Evolutionary conservation across 1,139 yeast species (phyloP).

Genomic region (Suhomyces anneliseae): DNA sequence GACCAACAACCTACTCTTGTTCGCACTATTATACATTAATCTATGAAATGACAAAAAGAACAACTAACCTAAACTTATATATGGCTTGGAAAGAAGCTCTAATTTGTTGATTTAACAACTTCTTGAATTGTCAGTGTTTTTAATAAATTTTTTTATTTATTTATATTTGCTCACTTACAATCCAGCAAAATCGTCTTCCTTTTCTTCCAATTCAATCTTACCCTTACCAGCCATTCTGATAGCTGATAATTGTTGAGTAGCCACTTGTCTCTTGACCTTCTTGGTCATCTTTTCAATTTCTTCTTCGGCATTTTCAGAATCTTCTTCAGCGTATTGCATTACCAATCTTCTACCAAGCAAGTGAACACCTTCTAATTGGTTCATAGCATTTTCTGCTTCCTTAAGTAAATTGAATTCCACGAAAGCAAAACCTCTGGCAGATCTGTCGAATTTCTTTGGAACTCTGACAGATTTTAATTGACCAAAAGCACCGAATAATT

Average conservation of each 20-base stretch:
- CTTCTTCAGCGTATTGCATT: constrained; percentile 90
- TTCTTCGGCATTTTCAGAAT: constrained; percentile 79
- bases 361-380: constrained; percentile 92
- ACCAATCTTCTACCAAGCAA: constrained; percentile 93
- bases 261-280: constrained; percentile 79
- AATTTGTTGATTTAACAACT: too few relatives aligned
- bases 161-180: not conserved
- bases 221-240: constrained; percentile 75
- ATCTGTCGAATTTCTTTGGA: constrained; percentile 92
- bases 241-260: constrained; percentile 71
- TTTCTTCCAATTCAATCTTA: constrained; percentile 66
- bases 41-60: too few relatives aligned
- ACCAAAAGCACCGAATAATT: constrained; percentile 90
- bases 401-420: constrained; percentile 86
- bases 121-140: too few relatives aligned
- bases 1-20: too few relatives aligned
- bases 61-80: too few relatives aligned
- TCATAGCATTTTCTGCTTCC: constrained; percentile 96
- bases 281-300: constrained; percentile 88
- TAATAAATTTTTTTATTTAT: too few relatives aligned
- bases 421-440: constrained; percentile 97
- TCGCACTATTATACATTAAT: too few relatives aligned
- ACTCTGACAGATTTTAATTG: constrained; percentile 92
- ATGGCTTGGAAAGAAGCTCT: too few relatives aligned
- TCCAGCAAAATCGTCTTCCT: constrained; percentile 32